These are phyloP conservation scores for Diplosphaera chodatii DNA, from an alignment of 139 green algal genomes.

Conservation along the genomic window DNA sequence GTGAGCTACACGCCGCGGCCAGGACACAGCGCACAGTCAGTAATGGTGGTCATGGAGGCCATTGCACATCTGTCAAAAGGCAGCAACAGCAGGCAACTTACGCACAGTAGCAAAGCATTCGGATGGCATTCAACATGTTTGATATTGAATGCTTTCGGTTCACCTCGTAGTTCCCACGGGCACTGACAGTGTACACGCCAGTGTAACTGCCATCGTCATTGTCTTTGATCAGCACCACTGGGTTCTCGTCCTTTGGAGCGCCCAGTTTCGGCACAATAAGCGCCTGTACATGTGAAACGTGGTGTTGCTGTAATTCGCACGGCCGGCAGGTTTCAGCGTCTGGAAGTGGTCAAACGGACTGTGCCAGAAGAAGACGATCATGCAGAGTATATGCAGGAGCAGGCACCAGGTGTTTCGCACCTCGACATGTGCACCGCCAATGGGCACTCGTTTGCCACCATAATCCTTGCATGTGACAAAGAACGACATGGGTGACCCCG, in stretches of 20 bases:
- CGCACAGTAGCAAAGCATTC: no score
- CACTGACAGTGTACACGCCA: conserved; percentile 60
- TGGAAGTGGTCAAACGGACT: no score
- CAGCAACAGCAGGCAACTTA: no score
- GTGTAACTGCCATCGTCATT: conserved; percentile 78
- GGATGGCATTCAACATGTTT: no score
- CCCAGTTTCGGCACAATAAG: conserved; percentile 11
- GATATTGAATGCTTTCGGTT: no score
- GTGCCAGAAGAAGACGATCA: no score
- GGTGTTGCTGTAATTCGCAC: no score
- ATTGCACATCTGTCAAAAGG: no score
- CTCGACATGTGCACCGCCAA: conserved; percentile 50
- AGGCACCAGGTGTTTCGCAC: conserved; percentile 44
- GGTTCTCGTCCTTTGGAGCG: conserved; percentile 6
- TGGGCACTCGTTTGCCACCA: conserved; percentile 31
- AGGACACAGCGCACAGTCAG: conserved; percentile 1
- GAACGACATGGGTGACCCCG: conserved; percentile 42
- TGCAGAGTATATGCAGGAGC: no score
- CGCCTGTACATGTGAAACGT: no score
- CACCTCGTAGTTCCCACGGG: conserved; percentile 76
- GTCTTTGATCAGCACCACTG: conserved; percentile 53
- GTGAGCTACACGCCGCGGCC: conserved; percentile 25
- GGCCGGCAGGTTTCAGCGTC: no score
- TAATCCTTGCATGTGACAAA: conserved; percentile 53
- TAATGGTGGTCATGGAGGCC: background rate